Base-by-base conservation (phyloP, 371 early-diverging fungal species). In the Mortierella sp. region DNA sequence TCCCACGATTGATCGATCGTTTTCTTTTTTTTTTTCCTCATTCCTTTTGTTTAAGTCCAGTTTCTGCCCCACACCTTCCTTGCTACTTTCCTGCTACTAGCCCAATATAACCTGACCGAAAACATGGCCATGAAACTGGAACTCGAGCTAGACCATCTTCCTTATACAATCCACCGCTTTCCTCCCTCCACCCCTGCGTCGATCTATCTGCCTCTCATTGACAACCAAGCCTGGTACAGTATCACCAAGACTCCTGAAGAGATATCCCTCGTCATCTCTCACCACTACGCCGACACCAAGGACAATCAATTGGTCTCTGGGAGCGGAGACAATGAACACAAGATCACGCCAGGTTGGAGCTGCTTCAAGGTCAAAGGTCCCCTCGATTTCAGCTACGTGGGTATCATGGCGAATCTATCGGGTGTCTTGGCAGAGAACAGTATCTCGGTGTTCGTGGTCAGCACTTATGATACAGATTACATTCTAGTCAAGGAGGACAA, bases 391-490 rank as follows among this genome's bases (percentile, higher is more conserved):
- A 82, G 82, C 14, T 71, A 89, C n/a, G 89, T 91, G 6, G 94
- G 94, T 24, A 88, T 94, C 49, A 67, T 94, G 57, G 86, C 88
- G 6, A 63, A 79, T 26, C 69, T 94, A 30, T 72, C 89, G 0
- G 78, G 81, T 6, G 84, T 86, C 0, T 66, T 94, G 19, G 88
- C 87, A 30, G 80, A 87, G 4, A 74, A 82, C 34, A 67, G 74
- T 18, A 84, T 94, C 14, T 84, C 91, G 2, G 83, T 93, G 2
- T 93, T 92, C 82, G 91, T 85, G 1, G 84, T 92, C 2, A 87
- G 89, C 58, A 93, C 93, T 0, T 94, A 80, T 58, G 91, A 94
- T 66, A 94, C 94, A 0, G 94, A 94, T 63, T 93, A 90, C 63
- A 73, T 94, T 13, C 79, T 92, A 48, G 89, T 93, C 43, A 91